A percentile compares a stretch with the other conserved stretches of the same genome.
These are phyloP conservation scores for Aspergillus oerlinghausenensis DNA, from an alignment of 2,329 filamentous ascomycete species.

Conservation along the genomic window DNA sequence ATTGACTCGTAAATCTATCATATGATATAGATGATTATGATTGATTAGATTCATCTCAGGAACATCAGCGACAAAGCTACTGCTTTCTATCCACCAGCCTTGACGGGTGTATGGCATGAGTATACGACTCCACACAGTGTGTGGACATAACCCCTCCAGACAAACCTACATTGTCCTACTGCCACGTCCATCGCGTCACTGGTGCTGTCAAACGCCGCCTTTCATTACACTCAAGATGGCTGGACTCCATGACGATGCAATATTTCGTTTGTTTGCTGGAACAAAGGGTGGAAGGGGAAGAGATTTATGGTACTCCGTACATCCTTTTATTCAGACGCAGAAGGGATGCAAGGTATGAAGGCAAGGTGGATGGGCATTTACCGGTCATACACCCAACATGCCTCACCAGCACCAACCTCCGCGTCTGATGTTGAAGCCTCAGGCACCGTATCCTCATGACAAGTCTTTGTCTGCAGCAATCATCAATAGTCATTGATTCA, in stretches of 20 bases:
- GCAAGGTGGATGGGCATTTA: background rate
- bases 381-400: background rate
- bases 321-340: background rate
- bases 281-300: background rate
- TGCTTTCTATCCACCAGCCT: too few species aligned
- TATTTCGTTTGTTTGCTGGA: background rate
- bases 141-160: background rate
- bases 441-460: background rate
- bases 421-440: background rate
- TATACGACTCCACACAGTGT: background rate
- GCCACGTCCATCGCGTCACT: background rate
- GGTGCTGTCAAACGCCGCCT: background rate
- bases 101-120: background rate
- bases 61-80: background rate
- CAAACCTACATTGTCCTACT: background rate
- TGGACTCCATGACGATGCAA: background rate
- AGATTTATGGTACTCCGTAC: background rate
- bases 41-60: background rate
- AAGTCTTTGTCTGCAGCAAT: background rate
- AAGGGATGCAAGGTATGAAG: background rate
- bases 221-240: background rate
- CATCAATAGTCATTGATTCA: background rate
- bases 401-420: background rate
- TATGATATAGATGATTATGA: background rate
- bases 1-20: background rate